phyloP scores from a whole-genome alignment of 441 rosid species.

The Populus hybrid region DNA sequence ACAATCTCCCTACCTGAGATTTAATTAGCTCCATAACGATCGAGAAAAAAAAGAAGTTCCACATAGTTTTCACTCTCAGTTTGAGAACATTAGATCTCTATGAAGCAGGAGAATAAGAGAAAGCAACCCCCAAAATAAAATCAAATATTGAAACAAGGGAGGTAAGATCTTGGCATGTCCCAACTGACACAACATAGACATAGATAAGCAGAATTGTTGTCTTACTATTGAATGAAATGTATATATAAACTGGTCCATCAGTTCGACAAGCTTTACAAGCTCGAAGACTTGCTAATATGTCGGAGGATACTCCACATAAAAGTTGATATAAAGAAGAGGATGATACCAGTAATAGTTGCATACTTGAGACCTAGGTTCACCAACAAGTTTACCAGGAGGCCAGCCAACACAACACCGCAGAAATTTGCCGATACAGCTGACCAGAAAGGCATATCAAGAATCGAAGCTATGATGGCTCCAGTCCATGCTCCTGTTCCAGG shows the following conservation, averaged over 20 bases:
- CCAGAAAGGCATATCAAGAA: conserved; percentile 97
- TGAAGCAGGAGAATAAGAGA: conserved; percentile 2
- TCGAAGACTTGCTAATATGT: conserved; percentile 49
- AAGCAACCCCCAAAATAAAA: conserved; percentile 4
- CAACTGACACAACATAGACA: background rate
- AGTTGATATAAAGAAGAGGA: conserved; percentile 66
- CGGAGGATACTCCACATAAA: conserved; percentile 84
- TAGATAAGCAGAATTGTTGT: background rate
- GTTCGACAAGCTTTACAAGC: conserved; percentile 37
- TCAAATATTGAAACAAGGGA: conserved; percentile 8
- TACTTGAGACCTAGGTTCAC: conserved; percentile 81
- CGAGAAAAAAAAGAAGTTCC: background rate
- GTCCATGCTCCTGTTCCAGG: conserved; percentile 99
- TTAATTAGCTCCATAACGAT: background rate
- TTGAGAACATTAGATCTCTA: background rate
- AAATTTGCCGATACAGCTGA: conserved; percentile 74
- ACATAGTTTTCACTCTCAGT: background rate
- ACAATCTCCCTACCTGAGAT: conserved; percentile 1
- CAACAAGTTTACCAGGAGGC: conserved; percentile 74
- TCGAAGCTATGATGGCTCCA: conserved; percentile 82
- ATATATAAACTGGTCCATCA: conserved; percentile 11
- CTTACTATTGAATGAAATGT: background rate
- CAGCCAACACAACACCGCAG: conserved; percentile 79
- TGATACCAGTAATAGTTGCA: conserved; percentile 61
- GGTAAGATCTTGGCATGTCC: background rate